Percentiles rank a stretch among this genome's conserved stretches.
phyloP scores from a whole-genome alignment of 805 yeast genomes.

The Kodamaea kaohsiungensis region DNA sequence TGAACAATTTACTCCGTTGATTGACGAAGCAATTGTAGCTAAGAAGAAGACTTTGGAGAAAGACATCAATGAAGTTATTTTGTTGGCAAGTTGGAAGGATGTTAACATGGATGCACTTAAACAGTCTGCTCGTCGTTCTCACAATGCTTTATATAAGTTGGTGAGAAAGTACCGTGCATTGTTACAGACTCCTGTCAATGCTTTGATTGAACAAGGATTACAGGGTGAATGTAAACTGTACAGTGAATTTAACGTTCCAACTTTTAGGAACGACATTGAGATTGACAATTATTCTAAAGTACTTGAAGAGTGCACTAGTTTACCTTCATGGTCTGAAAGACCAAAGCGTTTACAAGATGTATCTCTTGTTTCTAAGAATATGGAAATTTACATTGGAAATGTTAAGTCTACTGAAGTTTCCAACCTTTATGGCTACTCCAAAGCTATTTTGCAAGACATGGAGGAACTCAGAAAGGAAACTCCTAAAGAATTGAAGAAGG shows the following conservation, averaged over 20 bases:
- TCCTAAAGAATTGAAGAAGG: conserved; percentile 69
- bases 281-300: neutral
- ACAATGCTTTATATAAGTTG: conserved; percentile 76
- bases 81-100: conserved; percentile 96
- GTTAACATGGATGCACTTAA: conserved; percentile 90
- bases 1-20: conserved; percentile 56
- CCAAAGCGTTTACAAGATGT: conserved; percentile 57
- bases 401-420: conserved; percentile 43
- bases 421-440: conserved; percentile 54
- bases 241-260: conserved; percentile 9
- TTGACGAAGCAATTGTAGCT: conserved; percentile 46
- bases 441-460: conserved; percentile 55
- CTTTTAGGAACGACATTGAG: neutral
- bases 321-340: conserved; percentile 53
- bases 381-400: conserved; percentile 48
- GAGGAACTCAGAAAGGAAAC: conserved; percentile 72
- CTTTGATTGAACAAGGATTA: conserved; percentile 62
- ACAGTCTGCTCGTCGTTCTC: conserved; percentile 91
- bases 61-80: conserved; percentile 78
- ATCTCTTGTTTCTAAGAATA: conserved; percentile 50
- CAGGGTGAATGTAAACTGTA: conserved; percentile 8
- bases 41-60: conserved; percentile 65
- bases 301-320: conserved; percentile 18
- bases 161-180: conserved; percentile 77
- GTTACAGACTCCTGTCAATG: conserved; percentile 50